These are phyloP conservation scores for Melampsora americana DNA, from an alignment of 1,284 basidiomycete genomes.

Conservation along the genomic window DNA sequence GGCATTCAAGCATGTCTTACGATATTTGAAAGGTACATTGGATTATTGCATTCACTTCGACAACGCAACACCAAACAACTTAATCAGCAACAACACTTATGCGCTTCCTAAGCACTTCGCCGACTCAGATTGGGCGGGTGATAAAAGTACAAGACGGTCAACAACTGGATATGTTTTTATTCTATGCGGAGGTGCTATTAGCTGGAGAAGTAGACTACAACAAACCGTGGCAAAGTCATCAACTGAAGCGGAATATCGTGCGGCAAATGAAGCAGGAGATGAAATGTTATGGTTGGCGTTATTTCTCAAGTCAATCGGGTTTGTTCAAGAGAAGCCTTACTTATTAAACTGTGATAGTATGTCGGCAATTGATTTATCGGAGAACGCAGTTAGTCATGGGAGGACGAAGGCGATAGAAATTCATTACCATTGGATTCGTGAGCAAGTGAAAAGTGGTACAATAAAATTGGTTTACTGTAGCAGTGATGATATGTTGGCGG, in stretches of 20 bases:
- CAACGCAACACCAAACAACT: too few relatives aligned
- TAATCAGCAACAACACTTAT: too few relatives aligned
- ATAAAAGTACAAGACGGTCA: background rate
- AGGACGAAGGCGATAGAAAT: background rate
- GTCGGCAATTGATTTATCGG: background rate
- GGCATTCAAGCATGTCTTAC: background rate
- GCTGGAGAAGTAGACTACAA: too few relatives aligned
- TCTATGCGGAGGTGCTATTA: too few relatives aligned
- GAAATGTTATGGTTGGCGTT: slow-evolving; percentile 6
- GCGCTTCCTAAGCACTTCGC: background rate
- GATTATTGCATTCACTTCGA: background rate
- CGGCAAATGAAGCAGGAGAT: too few relatives aligned
- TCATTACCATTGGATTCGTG: slow-evolving; percentile 2
- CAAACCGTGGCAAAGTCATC: too few relatives aligned
- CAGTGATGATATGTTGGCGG: too few relatives aligned
- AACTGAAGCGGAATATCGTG: too few relatives aligned
- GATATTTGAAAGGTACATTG: background rate
- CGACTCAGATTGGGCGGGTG: slow-evolving; percentile 14
- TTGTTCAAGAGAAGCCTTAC: too few relatives aligned
- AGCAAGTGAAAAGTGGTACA: too few relatives aligned
- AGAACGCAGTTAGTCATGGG: background rate
- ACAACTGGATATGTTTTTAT: too few relatives aligned
- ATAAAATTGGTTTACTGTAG: too few relatives aligned
- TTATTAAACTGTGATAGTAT: slow-evolving; percentile 11
- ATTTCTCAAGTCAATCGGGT: slow-evolving; percentile 4